A percentile compares a stretch with the other conserved stretches of the same genome.
phyloP scores from a whole-genome alignment of 2,329 filamentous ascomycete genomes.

The Fusarium sp. region DNA sequence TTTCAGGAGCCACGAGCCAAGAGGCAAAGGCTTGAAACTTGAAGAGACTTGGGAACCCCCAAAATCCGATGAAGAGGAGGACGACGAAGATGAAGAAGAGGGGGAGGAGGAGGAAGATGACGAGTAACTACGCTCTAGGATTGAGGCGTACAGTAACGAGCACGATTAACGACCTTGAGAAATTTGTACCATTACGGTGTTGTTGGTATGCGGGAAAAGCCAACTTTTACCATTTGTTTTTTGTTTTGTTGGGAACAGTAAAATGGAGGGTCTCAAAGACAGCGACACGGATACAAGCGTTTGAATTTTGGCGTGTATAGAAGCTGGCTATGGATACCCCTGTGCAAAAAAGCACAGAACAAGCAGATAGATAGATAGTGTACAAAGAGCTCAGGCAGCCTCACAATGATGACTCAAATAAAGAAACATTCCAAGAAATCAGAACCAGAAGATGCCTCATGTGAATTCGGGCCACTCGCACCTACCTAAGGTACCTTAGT shows the following conservation, averaged over 20 bases:
- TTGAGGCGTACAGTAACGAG: constrained; percentile 2
- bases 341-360: constrained; percentile 36
- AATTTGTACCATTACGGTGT: constrained; percentile 38
- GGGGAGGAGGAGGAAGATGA: constrained; percentile 26
- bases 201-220: constrained; percentile 19
- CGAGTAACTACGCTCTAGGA: constrained; percentile 46
- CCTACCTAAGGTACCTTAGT: no score
- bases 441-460: not conserved
- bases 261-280: constrained; percentile 21
- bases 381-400: constrained; percentile 26
- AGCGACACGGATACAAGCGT: constrained; percentile 26
- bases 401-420: constrained; percentile 3
- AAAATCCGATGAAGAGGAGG: constrained; percentile 70
- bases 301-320: constrained; percentile 32
- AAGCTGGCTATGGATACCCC: constrained; percentile 45
- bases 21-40: constrained; percentile 81
- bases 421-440: constrained; percentile 11
- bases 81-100: constrained; percentile 58
- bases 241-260: constrained; percentile 1
- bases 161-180: constrained; percentile 39
- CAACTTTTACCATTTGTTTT: not conserved
- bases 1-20: constrained; percentile 60
- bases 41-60: constrained; percentile 85
- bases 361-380: constrained; percentile 10
- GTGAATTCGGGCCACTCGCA: no score